A percentile compares a stretch with the other conserved stretches of the same genome.
Conservation (phyloP, 2,329 filamentous ascomycete species). For the Fusarium neocosmosporiellum region DNA sequence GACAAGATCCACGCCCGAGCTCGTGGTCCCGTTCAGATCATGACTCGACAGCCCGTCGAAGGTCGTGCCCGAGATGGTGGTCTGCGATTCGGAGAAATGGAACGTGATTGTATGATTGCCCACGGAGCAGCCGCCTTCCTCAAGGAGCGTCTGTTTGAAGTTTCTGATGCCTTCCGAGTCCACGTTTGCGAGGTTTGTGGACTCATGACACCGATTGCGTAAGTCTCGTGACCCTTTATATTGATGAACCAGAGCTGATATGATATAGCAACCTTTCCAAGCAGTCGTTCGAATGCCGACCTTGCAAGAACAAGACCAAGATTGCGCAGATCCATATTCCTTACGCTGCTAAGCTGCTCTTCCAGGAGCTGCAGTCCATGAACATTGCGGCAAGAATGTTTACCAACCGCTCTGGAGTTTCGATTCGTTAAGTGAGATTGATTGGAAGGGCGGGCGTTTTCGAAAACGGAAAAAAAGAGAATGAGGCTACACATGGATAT, state of each 20-base stretch:
- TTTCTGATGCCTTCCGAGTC: slow-evolving; percentile 97
- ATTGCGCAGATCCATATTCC: slow-evolving; percentile 98
- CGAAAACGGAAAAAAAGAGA: slow-evolving; percentile 14
- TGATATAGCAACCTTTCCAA: slow-evolving; percentile 84
- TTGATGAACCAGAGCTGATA: slow-evolving; percentile 47
- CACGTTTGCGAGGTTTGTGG: slow-evolving; percentile 99
- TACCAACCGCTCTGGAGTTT: slow-evolving; percentile 83
- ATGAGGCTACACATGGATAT: slow-evolving; percentile 20
- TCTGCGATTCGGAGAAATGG: slow-evolving; percentile 99
- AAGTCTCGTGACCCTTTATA: slow-evolving; percentile 60
- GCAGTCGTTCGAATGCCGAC: slow-evolving; percentile 94
- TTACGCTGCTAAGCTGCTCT: slow-evolving; percentile 96
- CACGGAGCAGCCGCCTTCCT: slow-evolving; percentile 96
- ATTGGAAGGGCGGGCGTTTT: neutral
- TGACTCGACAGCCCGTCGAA: slow-evolving; percentile 97
- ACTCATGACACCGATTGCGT: slow-evolving; percentile 99
- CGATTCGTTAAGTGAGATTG: slow-evolving; percentile 67
- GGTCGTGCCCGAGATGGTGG: slow-evolving; percentile 98
- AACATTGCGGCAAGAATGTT: slow-evolving; percentile 99
- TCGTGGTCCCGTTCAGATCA: slow-evolving; percentile 94
- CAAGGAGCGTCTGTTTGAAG: slow-evolving; percentile 97
- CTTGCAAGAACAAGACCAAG: slow-evolving; percentile 99
- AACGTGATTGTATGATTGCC: slow-evolving; percentile 99
- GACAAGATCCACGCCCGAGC: slow-evolving; percentile 99
- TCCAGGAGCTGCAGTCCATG: slow-evolving; percentile 98